Percentiles rank a stretch among this genome's conserved stretches.
Conservation (phyloP, 2,329 filamentous ascomycete species). For the Trematosphaeria pertusa region DNA sequence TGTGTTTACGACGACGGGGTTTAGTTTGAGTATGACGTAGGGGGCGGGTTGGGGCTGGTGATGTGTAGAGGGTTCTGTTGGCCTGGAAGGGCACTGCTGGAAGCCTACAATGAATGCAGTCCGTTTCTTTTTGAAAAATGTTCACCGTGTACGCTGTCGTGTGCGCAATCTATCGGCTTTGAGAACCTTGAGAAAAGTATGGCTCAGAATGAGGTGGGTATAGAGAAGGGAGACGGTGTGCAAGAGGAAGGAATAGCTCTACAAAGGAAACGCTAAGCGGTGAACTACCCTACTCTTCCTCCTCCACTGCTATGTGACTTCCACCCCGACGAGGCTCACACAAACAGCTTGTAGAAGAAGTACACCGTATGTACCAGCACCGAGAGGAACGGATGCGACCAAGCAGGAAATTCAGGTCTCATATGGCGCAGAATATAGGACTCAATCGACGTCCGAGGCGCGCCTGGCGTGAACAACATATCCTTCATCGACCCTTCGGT, state of each 20-base stretch:
- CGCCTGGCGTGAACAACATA: slow-evolving; percentile 58
- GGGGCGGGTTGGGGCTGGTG: too few relatives aligned
- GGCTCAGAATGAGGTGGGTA: not conserved
- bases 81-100: too few relatives aligned
- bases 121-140: too few relatives aligned
- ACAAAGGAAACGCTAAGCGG: not conserved
- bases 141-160: too few relatives aligned
- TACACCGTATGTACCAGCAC: slow-evolving; percentile 23
- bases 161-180: too few relatives aligned
- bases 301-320: too few relatives aligned
- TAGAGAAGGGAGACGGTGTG: not conserved
- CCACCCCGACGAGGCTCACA: too few relatives aligned
- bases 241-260: not conserved
- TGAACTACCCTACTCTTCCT: too few relatives aligned
- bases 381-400: slow-evolving; percentile 23
- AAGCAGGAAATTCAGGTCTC: slow-evolving; percentile 20
- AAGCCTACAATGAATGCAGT: too few relatives aligned
- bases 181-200: not conserved
- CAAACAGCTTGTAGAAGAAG: slow-evolving; percentile 27
- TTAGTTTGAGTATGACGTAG: slow-evolving; percentile 42
- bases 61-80: too few relatives aligned
- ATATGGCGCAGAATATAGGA: slow-evolving; percentile 31
- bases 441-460: slow-evolving; percentile 54
- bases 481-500: slow-evolving; percentile 55
- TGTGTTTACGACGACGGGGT: slow-evolving; percentile 52